These are phyloP conservation scores for Camelina sativa DNA, from an alignment of 345 rosid genomes.

Conservation along the genomic window DNA sequence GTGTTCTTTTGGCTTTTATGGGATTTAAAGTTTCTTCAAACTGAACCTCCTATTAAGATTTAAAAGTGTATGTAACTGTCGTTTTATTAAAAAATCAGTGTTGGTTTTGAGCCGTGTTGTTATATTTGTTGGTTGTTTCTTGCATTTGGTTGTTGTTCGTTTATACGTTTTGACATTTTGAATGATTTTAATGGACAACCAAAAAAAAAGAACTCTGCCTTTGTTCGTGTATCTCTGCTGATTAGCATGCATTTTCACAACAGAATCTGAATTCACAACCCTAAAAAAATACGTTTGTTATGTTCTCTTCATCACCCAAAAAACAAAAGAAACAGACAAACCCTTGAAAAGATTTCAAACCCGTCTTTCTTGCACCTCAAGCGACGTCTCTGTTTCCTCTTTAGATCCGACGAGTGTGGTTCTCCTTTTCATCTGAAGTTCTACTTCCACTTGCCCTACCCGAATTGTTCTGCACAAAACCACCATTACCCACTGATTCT, in stretches of 20 bases:
- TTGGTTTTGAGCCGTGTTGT: too few species aligned
- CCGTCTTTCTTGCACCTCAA: conserved; percentile 19
- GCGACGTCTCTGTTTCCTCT: conserved; percentile 29
- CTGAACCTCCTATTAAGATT: too few species aligned
- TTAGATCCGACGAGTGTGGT: conserved; percentile 48
- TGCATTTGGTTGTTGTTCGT: too few species aligned
- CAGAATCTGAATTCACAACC: conserved; percentile 33
- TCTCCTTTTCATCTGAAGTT: conserved; percentile 81
- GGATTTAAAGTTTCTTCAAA: too few species aligned
- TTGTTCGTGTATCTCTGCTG: too few species aligned
- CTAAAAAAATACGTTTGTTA: background rate
- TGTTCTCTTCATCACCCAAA: background rate
- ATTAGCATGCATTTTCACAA: background rate
- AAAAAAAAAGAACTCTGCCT: too few species aligned
- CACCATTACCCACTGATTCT: conserved; percentile 51
- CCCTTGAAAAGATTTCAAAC: conserved; percentile 19
- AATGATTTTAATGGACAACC: too few species aligned
- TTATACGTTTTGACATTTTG: too few species aligned
- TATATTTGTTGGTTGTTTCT: too few species aligned
- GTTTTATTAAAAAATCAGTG: too few species aligned
- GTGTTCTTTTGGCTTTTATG: too few species aligned
- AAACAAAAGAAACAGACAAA: background rate
- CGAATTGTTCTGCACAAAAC: conserved; percentile 51
- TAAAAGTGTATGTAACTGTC: too few species aligned
- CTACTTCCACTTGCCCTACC: conserved; percentile 48